Percentiles rank a stretch among this genome's conserved stretches.
These are phyloP conservation scores for Candida pseudofarinosa DNA, from an alignment of 805 yeast genomes.

Conservation along the genomic window DNA sequence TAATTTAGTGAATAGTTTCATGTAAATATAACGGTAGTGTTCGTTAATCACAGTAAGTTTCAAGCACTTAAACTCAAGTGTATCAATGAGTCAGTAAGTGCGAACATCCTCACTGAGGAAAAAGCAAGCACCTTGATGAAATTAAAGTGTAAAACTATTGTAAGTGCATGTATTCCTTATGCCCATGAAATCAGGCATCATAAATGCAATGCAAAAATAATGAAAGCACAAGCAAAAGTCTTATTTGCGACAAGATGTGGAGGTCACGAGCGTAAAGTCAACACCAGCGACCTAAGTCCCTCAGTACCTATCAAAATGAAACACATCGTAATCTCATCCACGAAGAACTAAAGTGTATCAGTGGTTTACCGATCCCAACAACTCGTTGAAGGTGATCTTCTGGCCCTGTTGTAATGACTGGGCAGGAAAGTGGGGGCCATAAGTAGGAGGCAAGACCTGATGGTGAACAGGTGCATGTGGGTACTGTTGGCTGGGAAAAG, in stretches of 20 bases:
- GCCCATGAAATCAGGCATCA: neutral
- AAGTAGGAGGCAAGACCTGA: constrained; percentile 3
- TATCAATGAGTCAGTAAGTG: no score
- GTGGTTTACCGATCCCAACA: constrained; percentile 27
- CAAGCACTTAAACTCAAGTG: no score
- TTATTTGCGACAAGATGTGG: neutral
- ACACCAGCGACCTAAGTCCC: neutral
- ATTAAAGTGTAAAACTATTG: no score
- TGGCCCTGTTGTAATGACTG: constrained; percentile 21
- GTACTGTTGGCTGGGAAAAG: constrained; percentile 7
- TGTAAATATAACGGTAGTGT: no score
- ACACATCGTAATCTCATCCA: neutral
- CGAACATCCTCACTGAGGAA: no score
- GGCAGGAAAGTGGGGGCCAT: constrained; percentile 2
- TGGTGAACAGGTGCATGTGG: constrained; percentile 6
- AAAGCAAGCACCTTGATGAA: no score
- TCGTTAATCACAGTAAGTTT: no score
- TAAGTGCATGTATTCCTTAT: no score
- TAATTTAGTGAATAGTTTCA: no score
- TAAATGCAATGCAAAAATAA: neutral
- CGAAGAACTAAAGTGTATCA: constrained; percentile 4
- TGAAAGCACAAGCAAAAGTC: constrained; percentile 4
- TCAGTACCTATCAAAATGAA: neutral
- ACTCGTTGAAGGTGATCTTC: constrained; percentile 38
- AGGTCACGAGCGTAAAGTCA: neutral